Percentiles rank a stretch among this genome's conserved stretches.
Evolutionary conservation across 108 stramenopile species (phyloP).

Genomic region (Asterionellopsis glacialis): DNA sequence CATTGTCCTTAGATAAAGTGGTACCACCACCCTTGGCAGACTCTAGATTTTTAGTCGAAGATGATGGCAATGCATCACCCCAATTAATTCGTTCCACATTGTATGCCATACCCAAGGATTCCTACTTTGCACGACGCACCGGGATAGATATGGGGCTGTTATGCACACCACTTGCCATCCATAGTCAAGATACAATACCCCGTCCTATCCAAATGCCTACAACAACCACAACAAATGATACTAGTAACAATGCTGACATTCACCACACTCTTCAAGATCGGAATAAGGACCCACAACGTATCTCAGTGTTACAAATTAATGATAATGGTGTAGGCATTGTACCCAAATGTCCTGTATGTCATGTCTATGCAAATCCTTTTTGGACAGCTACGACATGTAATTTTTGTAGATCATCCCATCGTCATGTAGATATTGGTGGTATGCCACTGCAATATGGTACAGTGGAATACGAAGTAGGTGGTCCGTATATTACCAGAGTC

Average conservation of each 20-base stretch:
- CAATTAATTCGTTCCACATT: slow-evolving; percentile 49
- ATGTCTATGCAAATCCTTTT: slow-evolving; percentile 78
- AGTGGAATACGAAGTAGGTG: slow-evolving; percentile 69
- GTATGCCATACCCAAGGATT: slow-evolving; percentile 52
- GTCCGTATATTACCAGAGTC: slow-evolving; percentile 51
- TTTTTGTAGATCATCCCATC: slow-evolving; percentile 46
- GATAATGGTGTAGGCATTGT: slow-evolving; percentile 13
- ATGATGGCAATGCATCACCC: slow-evolving; percentile 67
- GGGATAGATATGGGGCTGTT: slow-evolving; percentile 58
- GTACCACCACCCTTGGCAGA: slow-evolving; percentile 49
- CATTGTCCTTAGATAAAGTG: neutral
- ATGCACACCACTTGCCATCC: slow-evolving; percentile 49
- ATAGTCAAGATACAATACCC: slow-evolving; percentile 12
- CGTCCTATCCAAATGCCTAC: neutral
- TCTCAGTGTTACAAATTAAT: slow-evolving; percentile 32
- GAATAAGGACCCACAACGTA: slow-evolving; percentile 22
- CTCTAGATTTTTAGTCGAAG: slow-evolving; percentile 41
- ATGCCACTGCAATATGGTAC: slow-evolving; percentile 33
- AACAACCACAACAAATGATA: slow-evolving; percentile 6
- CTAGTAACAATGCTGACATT: neutral
- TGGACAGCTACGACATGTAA: slow-evolving; percentile 47
- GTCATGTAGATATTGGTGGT: slow-evolving; percentile 13
- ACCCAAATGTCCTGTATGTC: slow-evolving; percentile 62
- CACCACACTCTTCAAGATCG: neutral
- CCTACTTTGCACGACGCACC: slow-evolving; percentile 29